Conservation (phyloP, 345 rosid species). For the Populus deltoides region DNA sequence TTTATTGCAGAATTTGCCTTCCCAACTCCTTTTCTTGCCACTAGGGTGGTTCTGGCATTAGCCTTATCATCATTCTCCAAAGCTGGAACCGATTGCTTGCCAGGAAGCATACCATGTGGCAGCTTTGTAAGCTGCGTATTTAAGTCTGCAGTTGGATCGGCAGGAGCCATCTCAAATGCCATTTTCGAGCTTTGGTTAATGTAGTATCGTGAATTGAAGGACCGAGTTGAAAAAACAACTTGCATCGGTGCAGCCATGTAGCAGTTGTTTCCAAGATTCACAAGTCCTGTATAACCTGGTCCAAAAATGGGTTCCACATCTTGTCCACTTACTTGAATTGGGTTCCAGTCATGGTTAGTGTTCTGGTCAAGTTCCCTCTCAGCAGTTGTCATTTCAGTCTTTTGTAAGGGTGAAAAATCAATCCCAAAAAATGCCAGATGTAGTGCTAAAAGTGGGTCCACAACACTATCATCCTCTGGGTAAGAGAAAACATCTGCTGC, state of each 20-base stretch:
- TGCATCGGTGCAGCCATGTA: slow-evolving; percentile 99
- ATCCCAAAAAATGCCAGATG: slow-evolving; percentile 96
- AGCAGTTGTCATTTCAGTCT: slow-evolving; percentile 99
- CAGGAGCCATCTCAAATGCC: slow-evolving; percentile 86
- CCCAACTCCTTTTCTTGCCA: too few species aligned
- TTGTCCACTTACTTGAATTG: slow-evolving; percentile 96
- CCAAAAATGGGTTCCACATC: slow-evolving; percentile 78
- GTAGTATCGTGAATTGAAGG: slow-evolving; percentile 67
- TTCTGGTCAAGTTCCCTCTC: slow-evolving; percentile 99
- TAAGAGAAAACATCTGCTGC: slow-evolving; percentile 98
- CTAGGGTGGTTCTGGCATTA: slow-evolving; percentile 14
- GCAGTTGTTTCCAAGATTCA: slow-evolving; percentile 98
- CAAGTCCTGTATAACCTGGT: slow-evolving; percentile 95
- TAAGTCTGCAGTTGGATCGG: slow-evolving; percentile 94
- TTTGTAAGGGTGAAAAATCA: slow-evolving; percentile 87
- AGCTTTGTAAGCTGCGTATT: slow-evolving; percentile 93
- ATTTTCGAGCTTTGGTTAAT: slow-evolving; percentile 57
- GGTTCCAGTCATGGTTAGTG: slow-evolving; percentile 94
- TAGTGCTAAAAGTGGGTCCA: slow-evolving; percentile 85
- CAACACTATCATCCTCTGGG: slow-evolving; percentile 86
- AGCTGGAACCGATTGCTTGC: slow-evolving; percentile 80
- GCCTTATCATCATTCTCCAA: slow-evolving; percentile 45
- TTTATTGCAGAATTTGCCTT: too few species aligned
- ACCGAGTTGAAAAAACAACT: slow-evolving; percentile 71
- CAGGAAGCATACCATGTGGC: slow-evolving; percentile 91